Evolutionary conservation across 129 eudicot species (phyloP), one percentile per base, ranked within the genome.

Genomic region (Gnaphalium uliginosum): DNA sequence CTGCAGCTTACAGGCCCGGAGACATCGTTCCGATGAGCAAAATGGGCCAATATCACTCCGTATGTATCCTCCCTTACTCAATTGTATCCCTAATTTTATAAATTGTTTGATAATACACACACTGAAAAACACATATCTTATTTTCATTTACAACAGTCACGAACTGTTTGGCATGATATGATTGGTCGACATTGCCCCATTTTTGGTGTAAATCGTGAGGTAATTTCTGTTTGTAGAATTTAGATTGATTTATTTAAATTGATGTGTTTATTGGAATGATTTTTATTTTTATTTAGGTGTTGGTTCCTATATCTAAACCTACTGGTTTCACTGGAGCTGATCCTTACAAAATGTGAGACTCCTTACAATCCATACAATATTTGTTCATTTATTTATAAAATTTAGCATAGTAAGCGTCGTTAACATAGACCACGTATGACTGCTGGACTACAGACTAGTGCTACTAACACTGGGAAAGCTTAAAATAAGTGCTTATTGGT

Each of bases 91-190:
- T 62, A 11, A 5, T 33, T 69, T 17, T 5, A 4, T 24, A 10
- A 23, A 3, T 48, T 18, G 8, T 17, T 33, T 18, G 48, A 14
- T 73, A 46, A 5, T 2, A 73, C 58, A 24, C 59, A 21, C 68
- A 39, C 35, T 22, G 51, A 69, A 69, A 69, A 18, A 69, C 73
- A 48, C 50, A 67, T 65, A 72, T 27, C 51, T 59, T 29, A 26
- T 57, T 27, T 69, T 76, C 32, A 37, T 63, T 53, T n/a, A 0
- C 21, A 51, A 59, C 96, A 95, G 97, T 72, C 90, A 19, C 85
- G 99, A 74, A 91, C 97, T 3, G 92, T 87, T 81, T 95, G 99
- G 99, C 91, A 89, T 82, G 99, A 95, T 73, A 91, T 95, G 99
- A 92, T 95, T 32, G 97, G 99, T 53, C 92, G 84, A 18, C 99